Base-by-base conservation (phyloP, 164 flowering plant species). In the grape (Vitis vinifera) region DNA sequence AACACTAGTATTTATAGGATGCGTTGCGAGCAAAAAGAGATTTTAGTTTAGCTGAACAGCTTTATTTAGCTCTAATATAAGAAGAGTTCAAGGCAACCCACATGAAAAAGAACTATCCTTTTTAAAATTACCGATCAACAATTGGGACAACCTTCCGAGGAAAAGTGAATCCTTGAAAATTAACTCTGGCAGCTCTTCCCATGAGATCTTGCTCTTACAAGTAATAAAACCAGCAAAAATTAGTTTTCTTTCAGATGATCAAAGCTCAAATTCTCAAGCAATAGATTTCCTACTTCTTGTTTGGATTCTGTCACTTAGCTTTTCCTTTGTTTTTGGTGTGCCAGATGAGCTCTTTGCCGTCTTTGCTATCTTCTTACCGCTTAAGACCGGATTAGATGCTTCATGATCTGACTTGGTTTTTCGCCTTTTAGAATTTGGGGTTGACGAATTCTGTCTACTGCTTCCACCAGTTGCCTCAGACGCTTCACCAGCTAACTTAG, bases 341-440 rank as follows among this genome's bases (percentile, higher is more conserved):
- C 60, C 55, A 47, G 30, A 23, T 16, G 47, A 9, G 15, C 59
- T 49, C 27, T 23, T 23, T 23, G 27, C 2, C 2, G 2, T 23
- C 13, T 62, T 61, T 55, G 52, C 62, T 7, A 23, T 30, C 55
- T 23, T 62, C 59, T 60, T 58, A 60, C 13, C 11, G n/a, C 27
- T 52, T 13, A 51, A 5, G 10, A 56, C 65, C 44, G 23, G 49
- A 48, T 68, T 10, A 10, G 47, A 59, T 10, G 47, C 71, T 48
- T 49, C 68, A 51, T 23, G 9, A 23, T 12, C 65, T 53, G 57
- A 55, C 55, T 52, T 55, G 47, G 48, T 51, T 65, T 70, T 73
- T 55, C 77, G 72, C 64, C 71, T 77, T 59, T 75, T 75, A 55
- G 78, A 51, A 17, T 47, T 75, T 56, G 67, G 62, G 56, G 75